A percentile compares a stretch with the other conserved stretches of the same genome.
Evolutionary conservation across 208 protist genomes (phyloP).

Genomic region (Acanthamoeba healyi): DNA sequence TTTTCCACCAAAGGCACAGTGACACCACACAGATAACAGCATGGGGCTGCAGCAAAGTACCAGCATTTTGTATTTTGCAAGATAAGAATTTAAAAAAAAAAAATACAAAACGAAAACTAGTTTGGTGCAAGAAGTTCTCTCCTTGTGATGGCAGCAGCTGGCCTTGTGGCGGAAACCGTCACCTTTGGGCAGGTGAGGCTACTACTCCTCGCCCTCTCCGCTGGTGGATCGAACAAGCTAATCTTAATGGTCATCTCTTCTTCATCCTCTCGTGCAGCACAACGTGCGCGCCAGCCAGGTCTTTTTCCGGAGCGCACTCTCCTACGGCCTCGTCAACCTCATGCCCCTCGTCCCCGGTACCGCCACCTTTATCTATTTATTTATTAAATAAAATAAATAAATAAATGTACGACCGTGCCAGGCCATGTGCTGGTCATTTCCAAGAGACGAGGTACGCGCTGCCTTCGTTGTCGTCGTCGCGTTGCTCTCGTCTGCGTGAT

Average conservation of each 20-base stretch:
- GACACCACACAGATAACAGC: no score
- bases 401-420: background rate
- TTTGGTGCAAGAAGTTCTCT: background rate
- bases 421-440: slow-evolving; percentile 59
- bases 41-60: no score
- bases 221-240: no score
- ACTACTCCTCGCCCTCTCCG: no score
- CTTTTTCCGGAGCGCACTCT: slow-evolving; percentile 51
- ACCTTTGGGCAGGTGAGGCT: background rate
- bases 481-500: background rate
- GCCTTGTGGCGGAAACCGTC: background rate
- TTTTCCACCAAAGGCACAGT: no score
- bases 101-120: background rate
- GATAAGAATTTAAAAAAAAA: no score
- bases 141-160: no score
- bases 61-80: no score
- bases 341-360: slow-evolving; percentile 72
- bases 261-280: background rate
- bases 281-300: background rate
- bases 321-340: slow-evolving; percentile 59
- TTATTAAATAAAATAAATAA: slow-evolving; percentile 32
- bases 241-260: background rate
- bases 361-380: background rate
- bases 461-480: background rate
- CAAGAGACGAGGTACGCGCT: slow-evolving; percentile 17